These are phyloP conservation scores for Starmerella floricola DNA, from an alignment of 805 yeast species.

Conservation along the genomic window DNA sequence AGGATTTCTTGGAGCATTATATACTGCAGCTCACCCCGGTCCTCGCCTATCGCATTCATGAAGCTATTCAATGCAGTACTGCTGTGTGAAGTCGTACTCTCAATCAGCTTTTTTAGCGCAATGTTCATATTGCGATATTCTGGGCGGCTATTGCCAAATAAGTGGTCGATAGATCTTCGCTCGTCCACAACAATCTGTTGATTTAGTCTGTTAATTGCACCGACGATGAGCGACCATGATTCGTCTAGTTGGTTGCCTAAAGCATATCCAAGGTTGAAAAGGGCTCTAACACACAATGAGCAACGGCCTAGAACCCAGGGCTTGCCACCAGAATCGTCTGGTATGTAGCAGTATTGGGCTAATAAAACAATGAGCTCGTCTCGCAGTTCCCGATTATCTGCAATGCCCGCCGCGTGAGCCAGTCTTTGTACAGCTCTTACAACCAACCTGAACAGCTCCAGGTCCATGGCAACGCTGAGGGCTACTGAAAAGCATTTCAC, in stretches of 20 bases:
- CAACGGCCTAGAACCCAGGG: conserved; percentile 47
- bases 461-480: conserved; percentile 56
- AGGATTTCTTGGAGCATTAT: conserved; percentile 43
- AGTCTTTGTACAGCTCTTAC: conserved; percentile 68
- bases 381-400: conserved; percentile 45
- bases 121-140: conserved; percentile 36
- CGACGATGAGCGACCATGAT: conserved; percentile 54
- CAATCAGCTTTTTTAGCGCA: conserved; percentile 49
- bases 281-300: conserved; percentile 62
- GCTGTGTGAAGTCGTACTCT: conserved; percentile 47
- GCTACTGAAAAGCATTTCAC: conserved; percentile 39
- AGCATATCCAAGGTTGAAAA: conserved; percentile 63
- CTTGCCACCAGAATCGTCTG: conserved; percentile 9
- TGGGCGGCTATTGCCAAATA: conserved; percentile 18
- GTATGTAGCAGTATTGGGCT: conserved; percentile 17
- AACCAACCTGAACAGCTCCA: conserved; percentile 52
- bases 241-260: conserved; percentile 59
- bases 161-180: not conserved
- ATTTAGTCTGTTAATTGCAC: conserved; percentile 14
- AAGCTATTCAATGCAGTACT: conserved; percentile 40
- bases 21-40: conserved; percentile 1
- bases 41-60: conserved; percentile 32
- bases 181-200: conserved; percentile 1
- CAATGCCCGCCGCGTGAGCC: conserved; percentile 69
- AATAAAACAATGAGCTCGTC: conserved; percentile 39